phyloP scores from a whole-genome alignment of 371 early-diverging fungal species.

The Apophysomyces variabilis region DNA sequence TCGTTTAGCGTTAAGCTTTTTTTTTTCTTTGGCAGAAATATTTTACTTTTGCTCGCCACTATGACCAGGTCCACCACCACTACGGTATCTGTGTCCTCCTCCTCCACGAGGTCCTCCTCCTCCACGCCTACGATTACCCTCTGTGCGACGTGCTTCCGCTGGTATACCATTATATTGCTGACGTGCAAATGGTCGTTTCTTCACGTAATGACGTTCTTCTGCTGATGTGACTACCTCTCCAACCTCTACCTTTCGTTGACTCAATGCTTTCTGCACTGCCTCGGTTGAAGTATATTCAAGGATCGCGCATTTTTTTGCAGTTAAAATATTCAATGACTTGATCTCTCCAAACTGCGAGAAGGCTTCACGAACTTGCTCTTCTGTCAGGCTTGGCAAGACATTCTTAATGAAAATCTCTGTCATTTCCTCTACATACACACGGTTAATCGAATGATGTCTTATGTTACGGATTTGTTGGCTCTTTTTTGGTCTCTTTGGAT shows the following conservation, averaged over 20 bases:
- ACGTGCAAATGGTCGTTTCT: slow-evolving; percentile 22
- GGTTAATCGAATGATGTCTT: no score
- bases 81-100: slow-evolving; percentile 21
- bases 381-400: slow-evolving; percentile 31
- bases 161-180: slow-evolving; percentile 14
- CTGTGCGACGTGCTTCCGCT: slow-evolving; percentile 20
- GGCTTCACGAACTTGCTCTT: slow-evolving; percentile 40
- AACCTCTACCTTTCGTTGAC: slow-evolving; percentile 37
- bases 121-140: slow-evolving; percentile 18
- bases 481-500: no score
- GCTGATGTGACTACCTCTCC: slow-evolving; percentile 32
- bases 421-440: slow-evolving; percentile 15
- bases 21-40: not conserved
- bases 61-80: slow-evolving; percentile 8
- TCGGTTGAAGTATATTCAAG: slow-evolving; percentile 41
- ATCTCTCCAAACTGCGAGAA: slow-evolving; percentile 47
- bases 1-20: not conserved
- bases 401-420: slow-evolving; percentile 47
- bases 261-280: slow-evolving; percentile 45
- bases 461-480: no score
- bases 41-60: slow-evolving; percentile 10
- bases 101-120: slow-evolving; percentile 23
- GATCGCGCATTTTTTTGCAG: slow-evolving; percentile 36
- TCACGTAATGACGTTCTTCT: slow-evolving; percentile 38
- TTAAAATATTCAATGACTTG: slow-evolving; percentile 31